Base-by-base conservation (phyloP, 768 basidiomycete species). In the Lentinula sp. region DNA sequence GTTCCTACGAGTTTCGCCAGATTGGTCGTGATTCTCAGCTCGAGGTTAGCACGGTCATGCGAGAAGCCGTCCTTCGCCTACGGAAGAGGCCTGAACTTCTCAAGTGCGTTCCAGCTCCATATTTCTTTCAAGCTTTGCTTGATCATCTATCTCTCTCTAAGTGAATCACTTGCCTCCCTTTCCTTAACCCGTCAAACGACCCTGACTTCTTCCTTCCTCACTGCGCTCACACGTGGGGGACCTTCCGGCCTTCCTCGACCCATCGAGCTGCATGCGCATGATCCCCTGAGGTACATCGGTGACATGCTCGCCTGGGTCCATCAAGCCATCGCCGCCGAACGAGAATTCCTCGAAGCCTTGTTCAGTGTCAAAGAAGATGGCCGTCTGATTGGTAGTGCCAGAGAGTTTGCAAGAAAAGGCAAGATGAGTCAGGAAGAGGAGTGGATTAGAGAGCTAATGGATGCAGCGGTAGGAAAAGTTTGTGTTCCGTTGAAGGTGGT, bases 301-400 rank as follows among this genome's bases (percentile, higher is more conserved):
- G 96, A 98, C 73, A 98, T 98, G 92, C 85, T 98, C 7, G 96
- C 95, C 0, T 98, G 96, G 96, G 87, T 98, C 0, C 96, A 99
- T 73, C 96, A 98, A 64, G 84, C 89, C 0, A 93, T 97, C 62
- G 97, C 97, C 0, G 91, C 91, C 1, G 97, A 99, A 69, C 88
- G 88, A 48, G 97, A 98, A 74, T 95, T 95, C 67, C 80, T 99
- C 21, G 95, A 98, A 68, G 80, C 85, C 37, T 72, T 98, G 28
- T 98, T 98, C 64, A 89, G 84, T 5, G 67, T 94, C 54, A 82
- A 79, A 56, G 78, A 75, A 42, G 84, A 86, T 58, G 77, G 76
- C 1, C 74, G 88, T 68, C 88, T 95, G 93, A 86, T 95, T 61
- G 83, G 96, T 62, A 82, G 86, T 63, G 79, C 86, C 32, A 74